phyloP scores from a whole-genome alignment of 148 eudicot genomes.

The Selenicereus undatus region DNA sequence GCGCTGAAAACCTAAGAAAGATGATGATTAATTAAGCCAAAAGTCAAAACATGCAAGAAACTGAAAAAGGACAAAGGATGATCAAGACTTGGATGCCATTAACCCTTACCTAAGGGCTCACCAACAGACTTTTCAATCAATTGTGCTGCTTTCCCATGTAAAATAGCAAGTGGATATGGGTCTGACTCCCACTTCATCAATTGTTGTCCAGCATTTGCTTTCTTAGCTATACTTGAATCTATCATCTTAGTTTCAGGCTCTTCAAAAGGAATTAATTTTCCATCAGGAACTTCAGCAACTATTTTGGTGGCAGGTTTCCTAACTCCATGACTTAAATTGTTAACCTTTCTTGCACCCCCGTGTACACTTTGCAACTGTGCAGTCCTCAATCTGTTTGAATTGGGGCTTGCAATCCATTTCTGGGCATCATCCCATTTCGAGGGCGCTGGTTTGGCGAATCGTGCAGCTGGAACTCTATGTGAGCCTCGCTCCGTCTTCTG shows the following conservation, averaged over 20 bases:
- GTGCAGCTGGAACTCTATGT: slow-evolving; percentile 46
- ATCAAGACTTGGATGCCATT: background rate
- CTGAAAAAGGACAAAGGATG: background rate
- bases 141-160: slow-evolving; percentile 33
- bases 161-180: slow-evolving; percentile 32
- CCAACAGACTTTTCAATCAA: slow-evolving; percentile 40
- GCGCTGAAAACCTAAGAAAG: background rate
- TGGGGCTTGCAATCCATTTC: slow-evolving; percentile 76
- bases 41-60: background rate
- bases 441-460: slow-evolving; percentile 65
- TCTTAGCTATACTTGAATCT: slow-evolving; percentile 40
- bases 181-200: slow-evolving; percentile 47
- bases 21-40: background rate
- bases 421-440: slow-evolving; percentile 90
- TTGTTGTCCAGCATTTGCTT: slow-evolving; percentile 30
- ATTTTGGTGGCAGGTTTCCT: slow-evolving; percentile 46
- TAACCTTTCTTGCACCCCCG: slow-evolving; percentile 40
- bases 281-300: slow-evolving; percentile 57
- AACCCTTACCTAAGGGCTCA: slow-evolving; percentile 43
- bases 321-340: slow-evolving; percentile 39
- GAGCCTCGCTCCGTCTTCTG: slow-evolving; percentile 52
- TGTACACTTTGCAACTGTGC: slow-evolving; percentile 35
- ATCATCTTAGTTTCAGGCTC: slow-evolving; percentile 62
- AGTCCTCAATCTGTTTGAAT: slow-evolving; percentile 42
- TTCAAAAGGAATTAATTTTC: slow-evolving; percentile 46